Evolutionary conservation across 345 rosid species (phyloP).

Genomic region (Draba incana): DNA sequence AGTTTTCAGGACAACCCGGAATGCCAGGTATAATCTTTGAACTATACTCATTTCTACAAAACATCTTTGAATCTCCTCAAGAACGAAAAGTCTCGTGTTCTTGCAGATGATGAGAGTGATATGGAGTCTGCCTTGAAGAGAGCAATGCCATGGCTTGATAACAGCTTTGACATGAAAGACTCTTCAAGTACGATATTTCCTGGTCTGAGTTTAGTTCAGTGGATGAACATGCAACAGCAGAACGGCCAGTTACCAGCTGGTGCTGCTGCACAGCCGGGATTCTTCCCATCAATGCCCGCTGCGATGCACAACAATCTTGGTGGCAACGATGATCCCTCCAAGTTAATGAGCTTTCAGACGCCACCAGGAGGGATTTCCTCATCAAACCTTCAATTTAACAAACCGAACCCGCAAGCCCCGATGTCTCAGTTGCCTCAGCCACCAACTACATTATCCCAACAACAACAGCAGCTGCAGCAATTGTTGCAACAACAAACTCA

Average conservation of each 20-base stretch:
- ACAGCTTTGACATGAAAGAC: slow-evolving; percentile 72
- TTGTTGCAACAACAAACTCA: slow-evolving; percentile 40
- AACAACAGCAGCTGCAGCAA: slow-evolving; percentile 50
- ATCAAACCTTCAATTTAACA: slow-evolving; percentile 43
- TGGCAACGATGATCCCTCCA: slow-evolving; percentile 43
- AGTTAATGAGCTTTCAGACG: slow-evolving; percentile 45
- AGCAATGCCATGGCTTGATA: slow-evolving; percentile 92
- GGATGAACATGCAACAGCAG: slow-evolving; percentile 96
- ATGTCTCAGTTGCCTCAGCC: slow-evolving; percentile 47
- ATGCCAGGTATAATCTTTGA: slow-evolving; percentile 59
- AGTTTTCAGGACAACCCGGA: slow-evolving; percentile 79
- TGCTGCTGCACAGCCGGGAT: slow-evolving; percentile 45
- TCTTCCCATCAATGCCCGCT: slow-evolving; percentile 40
- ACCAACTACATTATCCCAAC: slow-evolving; percentile 44
- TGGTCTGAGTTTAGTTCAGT: slow-evolving; percentile 82
- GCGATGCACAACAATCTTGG: slow-evolving; percentile 38
- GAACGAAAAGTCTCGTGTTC: not conserved
- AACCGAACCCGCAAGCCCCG: slow-evolving; percentile 35
- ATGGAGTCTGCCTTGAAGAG: slow-evolving; percentile 77
- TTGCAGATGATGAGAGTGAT: slow-evolving; percentile 80
- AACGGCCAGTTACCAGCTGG: slow-evolving; percentile 47
- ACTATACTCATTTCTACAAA: slow-evolving; percentile 3
- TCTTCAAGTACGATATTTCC: slow-evolving; percentile 54
- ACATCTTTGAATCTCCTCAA: slow-evolving; percentile 18
- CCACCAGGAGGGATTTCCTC: slow-evolving; percentile 41